Evolutionary conservation across 75 land plant species (phyloP).

Genomic region (Sequoiadendron giganteum): DNA sequence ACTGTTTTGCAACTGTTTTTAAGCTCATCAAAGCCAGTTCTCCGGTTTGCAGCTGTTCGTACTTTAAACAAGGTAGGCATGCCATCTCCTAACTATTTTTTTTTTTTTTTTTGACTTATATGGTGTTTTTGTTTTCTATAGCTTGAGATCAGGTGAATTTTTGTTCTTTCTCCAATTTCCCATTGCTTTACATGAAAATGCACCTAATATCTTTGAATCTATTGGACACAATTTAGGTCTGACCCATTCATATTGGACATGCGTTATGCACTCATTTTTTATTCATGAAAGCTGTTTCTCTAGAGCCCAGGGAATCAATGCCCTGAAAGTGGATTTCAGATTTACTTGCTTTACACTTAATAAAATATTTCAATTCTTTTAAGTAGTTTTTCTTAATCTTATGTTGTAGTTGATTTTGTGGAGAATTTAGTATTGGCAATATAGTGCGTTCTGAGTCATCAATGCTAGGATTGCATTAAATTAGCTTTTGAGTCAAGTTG

Average conservation of each 20-base stretch:
- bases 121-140: not conserved
- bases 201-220: not conserved
- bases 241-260: not conserved
- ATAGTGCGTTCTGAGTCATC: not conserved
- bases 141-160: not conserved
- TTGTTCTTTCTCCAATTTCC: not conserved
- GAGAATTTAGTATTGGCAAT: not conserved
- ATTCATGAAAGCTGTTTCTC: not conserved
- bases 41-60: conserved; percentile 98
- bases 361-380: not conserved
- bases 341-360: not conserved
- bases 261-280: not conserved
- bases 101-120: not conserved
- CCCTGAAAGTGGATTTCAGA: not conserved
- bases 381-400: too few species aligned
- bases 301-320: not conserved
- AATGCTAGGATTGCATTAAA: too few species aligned
- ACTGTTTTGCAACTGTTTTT: conserved; percentile 91
- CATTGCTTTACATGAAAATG: not conserved
- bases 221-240: not conserved
- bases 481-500: too few species aligned
- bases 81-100: not conserved
- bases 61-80: conserved; percentile 87
- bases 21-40: conserved; percentile 95
- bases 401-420: not conserved